Percentiles rank a stretch among this genome's conserved stretches.
phyloP scores from a whole-genome alignment of 352 stramenopile genomes.

The Blastocystis sp. region DNA sequence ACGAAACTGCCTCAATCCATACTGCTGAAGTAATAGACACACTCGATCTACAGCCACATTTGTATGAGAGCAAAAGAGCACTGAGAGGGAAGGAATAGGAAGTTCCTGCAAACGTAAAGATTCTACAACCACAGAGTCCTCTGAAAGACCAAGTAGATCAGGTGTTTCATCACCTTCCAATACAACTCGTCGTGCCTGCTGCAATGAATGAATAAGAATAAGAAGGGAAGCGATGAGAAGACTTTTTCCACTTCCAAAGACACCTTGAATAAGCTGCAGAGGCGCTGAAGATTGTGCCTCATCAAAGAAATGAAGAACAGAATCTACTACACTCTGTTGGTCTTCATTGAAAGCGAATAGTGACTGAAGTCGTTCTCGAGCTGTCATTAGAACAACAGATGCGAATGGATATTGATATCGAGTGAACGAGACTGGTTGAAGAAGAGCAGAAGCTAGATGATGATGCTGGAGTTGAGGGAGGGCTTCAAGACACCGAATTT shows the following conservation, averaged over 20 bases:
- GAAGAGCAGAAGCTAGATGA: background rate
- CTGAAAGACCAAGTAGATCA: background rate
- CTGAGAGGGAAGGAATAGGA: too few relatives aligned
- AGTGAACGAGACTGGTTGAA: background rate
- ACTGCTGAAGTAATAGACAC: conserved; percentile 24
- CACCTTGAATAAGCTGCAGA: conserved; percentile 28
- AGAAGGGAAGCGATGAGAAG: background rate
- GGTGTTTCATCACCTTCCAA: background rate
- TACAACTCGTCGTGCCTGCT: background rate
- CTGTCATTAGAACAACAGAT: background rate
- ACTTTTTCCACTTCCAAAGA: conserved; percentile 35
- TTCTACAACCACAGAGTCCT: too few relatives aligned
- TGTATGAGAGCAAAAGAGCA: conserved; percentile 37
- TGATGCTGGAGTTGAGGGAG: background rate
- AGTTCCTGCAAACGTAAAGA: background rate
- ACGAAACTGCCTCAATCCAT: conserved; percentile 5
- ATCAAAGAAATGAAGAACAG: background rate
- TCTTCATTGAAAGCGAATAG: background rate
- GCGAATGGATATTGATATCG: background rate
- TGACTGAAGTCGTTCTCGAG: background rate
- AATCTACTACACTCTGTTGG: background rate
- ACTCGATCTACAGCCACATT: conserved; percentile 43
- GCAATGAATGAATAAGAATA: conserved; percentile 24
- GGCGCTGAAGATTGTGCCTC: background rate
- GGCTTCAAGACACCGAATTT: background rate